Percentiles rank a stretch among this genome's conserved stretches.
Evolutionary conservation across 306 rosid species (phyloP).

Genomic region (Inga leiocalycina): DNA sequence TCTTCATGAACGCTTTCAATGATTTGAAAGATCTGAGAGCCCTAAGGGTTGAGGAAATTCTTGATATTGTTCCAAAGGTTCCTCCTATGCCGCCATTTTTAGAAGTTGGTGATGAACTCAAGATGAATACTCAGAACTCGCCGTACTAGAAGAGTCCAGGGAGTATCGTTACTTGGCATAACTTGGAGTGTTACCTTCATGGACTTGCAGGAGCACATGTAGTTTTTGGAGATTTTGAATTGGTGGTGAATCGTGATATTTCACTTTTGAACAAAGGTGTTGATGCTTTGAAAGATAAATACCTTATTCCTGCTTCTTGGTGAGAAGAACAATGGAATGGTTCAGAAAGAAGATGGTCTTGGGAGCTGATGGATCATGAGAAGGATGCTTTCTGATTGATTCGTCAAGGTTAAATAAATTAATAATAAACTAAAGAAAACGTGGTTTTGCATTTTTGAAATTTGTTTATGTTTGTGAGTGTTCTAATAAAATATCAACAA

Average conservation of each 20-base stretch:
- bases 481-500: neutral
- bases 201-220: conserved; percentile 82
- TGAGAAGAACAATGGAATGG: conserved; percentile 61
- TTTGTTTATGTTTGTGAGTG: neutral
- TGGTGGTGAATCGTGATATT: conserved; percentile 61
- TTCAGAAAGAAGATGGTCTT: conserved; percentile 64
- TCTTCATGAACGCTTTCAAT: conserved; percentile 38
- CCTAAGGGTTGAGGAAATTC: conserved; percentile 45
- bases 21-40: conserved; percentile 38
- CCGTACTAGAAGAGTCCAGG: conserved; percentile 47
- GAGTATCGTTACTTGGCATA: conserved; percentile 41
- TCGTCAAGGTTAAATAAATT: neutral
- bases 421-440: neutral
- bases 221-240: conserved; percentile 46
- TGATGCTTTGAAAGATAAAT: conserved; percentile 55
- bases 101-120: conserved; percentile 61
- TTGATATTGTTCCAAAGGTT: conserved; percentile 54
- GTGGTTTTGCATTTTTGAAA: neutral
- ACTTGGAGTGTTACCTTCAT: conserved; percentile 71
- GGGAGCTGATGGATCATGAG: conserved; percentile 53
- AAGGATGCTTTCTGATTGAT: neutral
- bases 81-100: conserved; percentile 39
- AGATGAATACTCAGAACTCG: conserved; percentile 52
- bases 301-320: conserved; percentile 56
- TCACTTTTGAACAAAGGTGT: conserved; percentile 51